Base-by-base conservation (phyloP, 139 green algal genomes). In the Eudorina sp. region DNA sequence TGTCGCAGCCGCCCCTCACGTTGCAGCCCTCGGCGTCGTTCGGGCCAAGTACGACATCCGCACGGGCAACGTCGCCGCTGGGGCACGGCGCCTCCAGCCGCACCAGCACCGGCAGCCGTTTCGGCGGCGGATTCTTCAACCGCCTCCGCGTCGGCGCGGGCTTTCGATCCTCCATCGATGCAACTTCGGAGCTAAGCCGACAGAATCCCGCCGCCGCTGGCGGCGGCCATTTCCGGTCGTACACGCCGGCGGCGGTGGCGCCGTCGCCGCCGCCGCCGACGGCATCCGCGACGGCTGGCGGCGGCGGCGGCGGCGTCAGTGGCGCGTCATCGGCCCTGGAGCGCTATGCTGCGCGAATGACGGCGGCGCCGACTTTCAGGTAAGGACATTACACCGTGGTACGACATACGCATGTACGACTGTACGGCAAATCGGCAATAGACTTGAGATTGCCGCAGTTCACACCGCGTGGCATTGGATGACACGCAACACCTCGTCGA, bases 341-440 rank as follows among this genome's bases (percentile, higher is more conserved):
- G 62, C 81, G 81, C 1, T 87, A 87, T n/a, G 81, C 81, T n/a
- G 81, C 81, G 23, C 81, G 81, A 1, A 78, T 87, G 81, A 68
- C 46, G n/a, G 64, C 81, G n/a, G 81, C 81, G 9, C 62, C 81
- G 6, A 78, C 81, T 2, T 87, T 87, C 45, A 40, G 81, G 81
- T 87, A 40, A 34, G n/a, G n/a, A n/a, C n/a, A n/a, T n/a, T n/a
- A n/a, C n/a, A n/a, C n/a, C n/a, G n/a, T n/a, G n/a, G n/a, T n/a
- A n/a, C n/a, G n/a, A n/a, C n/a, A n/a, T n/a, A n/a, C n/a, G n/a
- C n/a, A n/a, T n/a, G n/a, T n/a, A n/a, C n/a, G n/a, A n/a, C n/a
- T n/a, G n/a, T n/a, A n/a, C n/a, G n/a, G n/a, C n/a, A n/a, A n/a
- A n/a, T n/a, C n/a, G n/a, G n/a, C n/a, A n/a, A n/a, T n/a, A n/a